Base-by-base conservation (phyloP, 2,329 filamentous ascomycete species). In the Diaporthe citriasiana region DNA sequence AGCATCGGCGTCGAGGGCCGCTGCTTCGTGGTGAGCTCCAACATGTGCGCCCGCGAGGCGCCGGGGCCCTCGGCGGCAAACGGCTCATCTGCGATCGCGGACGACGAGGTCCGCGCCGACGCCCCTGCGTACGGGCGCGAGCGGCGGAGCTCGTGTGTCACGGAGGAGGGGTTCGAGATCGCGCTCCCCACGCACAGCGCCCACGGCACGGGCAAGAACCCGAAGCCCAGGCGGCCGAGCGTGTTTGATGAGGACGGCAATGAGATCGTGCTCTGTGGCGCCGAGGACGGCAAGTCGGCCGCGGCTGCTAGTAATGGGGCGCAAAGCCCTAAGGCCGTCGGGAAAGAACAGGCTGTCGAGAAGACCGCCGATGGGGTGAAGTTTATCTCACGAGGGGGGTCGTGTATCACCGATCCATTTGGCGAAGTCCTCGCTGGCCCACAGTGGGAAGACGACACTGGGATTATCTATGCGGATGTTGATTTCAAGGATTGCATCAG, bases 401-500 rank as follows among this genome's bases (percentile, higher is more conserved):
- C 94, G 0, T 93, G 91, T 78, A 96, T 98, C 77, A 86, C 97
- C 35, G 92, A 90, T 13, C 95, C 95, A 0, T 87, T 93, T 55
- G 96, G 95, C 0, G 90, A 95, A n/a, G 90, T 96, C 0, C 83
- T 98, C 1, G 91, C 91, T 1, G 95, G 93, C 0, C 95, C 95
- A 0, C 85, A 97, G 74, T 98, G 95, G 95, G 94, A 97, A 74
- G 92, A 95, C 75, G 83, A 92, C 72, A 87, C 90, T 5, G 89
- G 90, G 0, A 82, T 98, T 40, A 84, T 95, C 69, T 89, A 89
- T 45, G 87, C 90, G 0, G 94, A 97, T 76, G 92, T 95, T 4
- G 95, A 98, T 79, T 93, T 98, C 79, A 93, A 97, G 63, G 95
- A 98, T 77, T 98, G 95, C 78, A 90, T 95, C 77, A 88, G 94